Evolutionary conservation across 257 asterid species (phyloP).

Genomic region (Solanum verrucosum): DNA sequence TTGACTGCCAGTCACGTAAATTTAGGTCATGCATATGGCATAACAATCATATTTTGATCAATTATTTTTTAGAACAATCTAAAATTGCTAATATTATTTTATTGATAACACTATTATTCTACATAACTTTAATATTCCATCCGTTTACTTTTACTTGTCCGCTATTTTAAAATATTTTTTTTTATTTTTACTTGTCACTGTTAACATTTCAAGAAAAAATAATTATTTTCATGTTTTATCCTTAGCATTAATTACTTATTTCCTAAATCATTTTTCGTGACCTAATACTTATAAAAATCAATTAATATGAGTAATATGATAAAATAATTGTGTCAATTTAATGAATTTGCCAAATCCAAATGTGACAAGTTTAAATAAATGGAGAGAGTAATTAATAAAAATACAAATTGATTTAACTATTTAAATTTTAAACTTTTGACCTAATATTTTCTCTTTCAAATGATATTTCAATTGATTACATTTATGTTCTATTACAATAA

Average conservation of each 20-base stretch:
- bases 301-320: no score
- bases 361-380: no score
- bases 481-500: neutral
- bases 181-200: no score
- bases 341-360: no score
- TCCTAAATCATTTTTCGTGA: no score
- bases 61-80: neutral
- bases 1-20: neutral
- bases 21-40: neutral
- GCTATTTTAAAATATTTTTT: no score
- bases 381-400: neutral
- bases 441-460: neutral
- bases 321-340: no score
- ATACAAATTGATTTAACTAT: neutral
- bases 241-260: neutral
- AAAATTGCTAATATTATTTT: neutral
- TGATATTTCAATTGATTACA: neutral
- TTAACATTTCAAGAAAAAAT: no score
- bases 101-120: neutral
- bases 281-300: no score
- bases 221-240: no score
- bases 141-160: no score
- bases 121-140: neutral
- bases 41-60: neutral
- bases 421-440: neutral